These are phyloP conservation scores for Fusarium sublunatum DNA, from an alignment of 2,329 filamentous ascomycete genomes.

Conservation along the genomic window DNA sequence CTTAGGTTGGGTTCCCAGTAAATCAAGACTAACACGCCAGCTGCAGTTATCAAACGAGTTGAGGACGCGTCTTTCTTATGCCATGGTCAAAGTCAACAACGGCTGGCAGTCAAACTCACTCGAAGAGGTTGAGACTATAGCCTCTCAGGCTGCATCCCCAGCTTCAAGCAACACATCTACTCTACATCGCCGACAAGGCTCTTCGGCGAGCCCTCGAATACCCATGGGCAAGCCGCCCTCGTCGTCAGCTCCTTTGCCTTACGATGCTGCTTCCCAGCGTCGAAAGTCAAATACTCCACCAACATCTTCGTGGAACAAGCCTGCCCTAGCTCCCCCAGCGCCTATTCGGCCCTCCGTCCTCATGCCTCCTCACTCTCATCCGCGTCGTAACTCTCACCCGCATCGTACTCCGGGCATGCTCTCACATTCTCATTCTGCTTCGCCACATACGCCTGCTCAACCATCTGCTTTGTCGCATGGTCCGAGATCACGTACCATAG, in stretches of 20 bases:
- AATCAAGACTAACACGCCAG: conserved; percentile 31
- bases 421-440: conserved; percentile 61
- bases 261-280: conserved; percentile 40
- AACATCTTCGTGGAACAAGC: conserved; percentile 49
- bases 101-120: conserved; percentile 85
- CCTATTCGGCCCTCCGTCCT: conserved; percentile 62
- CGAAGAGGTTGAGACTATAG: conserved; percentile 79
- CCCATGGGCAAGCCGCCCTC: conserved; percentile 44
- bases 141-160: conserved; percentile 75
- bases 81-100: conserved; percentile 92
- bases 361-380: conserved; percentile 51
- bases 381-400: conserved; percentile 63
- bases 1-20: neutral
- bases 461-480: conserved; percentile 46
- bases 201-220: conserved; percentile 66
- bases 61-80: conserved; percentile 86
- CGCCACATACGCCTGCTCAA: conserved; percentile 58
- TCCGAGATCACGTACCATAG: conserved; percentile 50
- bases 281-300: conserved; percentile 54
- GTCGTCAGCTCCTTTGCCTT: conserved; percentile 49
- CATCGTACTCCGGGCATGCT: conserved; percentile 62
- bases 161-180: conserved; percentile 69
- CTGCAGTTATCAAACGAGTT: conserved; percentile 79
- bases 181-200: conserved; percentile 61
- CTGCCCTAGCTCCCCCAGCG: conserved; percentile 64